Percentiles rank a stretch among this genome's conserved stretches.
Evolutionary conservation across 1,284 basidiomycete species (phyloP).

Genomic region (Agroathelia rolfsii): DNA sequence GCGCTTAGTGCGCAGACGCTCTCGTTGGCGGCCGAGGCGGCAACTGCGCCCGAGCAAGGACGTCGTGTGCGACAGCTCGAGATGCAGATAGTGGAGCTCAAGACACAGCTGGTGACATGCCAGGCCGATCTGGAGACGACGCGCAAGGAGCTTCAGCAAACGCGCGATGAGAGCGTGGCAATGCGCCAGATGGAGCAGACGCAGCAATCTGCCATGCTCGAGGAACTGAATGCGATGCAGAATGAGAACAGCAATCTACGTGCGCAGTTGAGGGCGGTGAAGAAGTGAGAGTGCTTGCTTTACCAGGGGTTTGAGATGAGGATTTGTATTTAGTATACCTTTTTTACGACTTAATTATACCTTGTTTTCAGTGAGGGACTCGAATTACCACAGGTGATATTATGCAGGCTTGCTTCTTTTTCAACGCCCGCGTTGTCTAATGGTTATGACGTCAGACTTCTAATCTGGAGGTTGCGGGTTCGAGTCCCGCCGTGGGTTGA

Average conservation of each 20-base stretch:
- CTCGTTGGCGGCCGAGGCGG: constrained; percentile 68
- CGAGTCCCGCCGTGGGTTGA: constrained; percentile 67
- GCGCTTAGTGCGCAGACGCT: constrained; percentile 63
- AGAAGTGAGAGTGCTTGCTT: constrained; percentile 32
- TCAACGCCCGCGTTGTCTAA: constrained; percentile 72
- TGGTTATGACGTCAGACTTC: constrained; percentile 75
- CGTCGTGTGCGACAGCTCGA: constrained; percentile 54
- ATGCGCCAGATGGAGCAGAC: constrained; percentile 57
- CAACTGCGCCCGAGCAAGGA: constrained; percentile 44
- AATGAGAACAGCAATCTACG: constrained; percentile 63
- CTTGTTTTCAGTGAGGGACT: too few species aligned
- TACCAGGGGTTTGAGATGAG: too few species aligned
- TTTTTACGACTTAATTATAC: too few species aligned
- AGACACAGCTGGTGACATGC: constrained; percentile 33
- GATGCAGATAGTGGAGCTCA: constrained; percentile 22
- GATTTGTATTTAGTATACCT: too few species aligned
- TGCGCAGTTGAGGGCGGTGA: constrained; percentile 54
- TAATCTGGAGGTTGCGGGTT: constrained; percentile 73
- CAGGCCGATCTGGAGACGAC: constrained; percentile 31
- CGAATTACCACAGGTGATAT: too few species aligned
- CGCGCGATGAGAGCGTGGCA: constrained; percentile 38
- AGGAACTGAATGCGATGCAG: constrained; percentile 72
- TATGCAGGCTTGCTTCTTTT: too few species aligned
- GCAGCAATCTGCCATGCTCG: constrained; percentile 62
- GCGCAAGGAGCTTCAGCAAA: constrained; percentile 36